Evolutionary conservation across 495 filamentous ascomycete species (phyloP).

Genomic region (Immersiella caudata): DNA sequence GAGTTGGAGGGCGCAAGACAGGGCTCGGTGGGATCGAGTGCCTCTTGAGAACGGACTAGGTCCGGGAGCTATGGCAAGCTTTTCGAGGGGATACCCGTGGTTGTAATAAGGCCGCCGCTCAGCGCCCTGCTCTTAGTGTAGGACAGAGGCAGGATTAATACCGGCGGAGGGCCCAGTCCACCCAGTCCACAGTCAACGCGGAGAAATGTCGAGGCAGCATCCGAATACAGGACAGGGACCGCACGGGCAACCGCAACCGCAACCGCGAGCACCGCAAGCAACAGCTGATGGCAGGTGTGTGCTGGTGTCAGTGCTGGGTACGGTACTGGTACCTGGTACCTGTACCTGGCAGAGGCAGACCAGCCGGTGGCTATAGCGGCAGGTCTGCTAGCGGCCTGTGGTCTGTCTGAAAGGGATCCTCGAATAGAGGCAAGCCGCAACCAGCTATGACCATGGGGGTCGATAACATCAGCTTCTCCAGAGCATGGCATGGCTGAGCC

Average conservation of each 20-base stretch:
- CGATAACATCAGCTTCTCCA: slow-evolving; percentile 40
- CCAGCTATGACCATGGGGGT: slow-evolving; percentile 41
- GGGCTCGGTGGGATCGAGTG: slow-evolving; percentile 41
- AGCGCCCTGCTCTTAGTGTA: slow-evolving; percentile 48
- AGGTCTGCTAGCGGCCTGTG: slow-evolving; percentile 30
- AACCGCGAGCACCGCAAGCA: slow-evolving; percentile 19
- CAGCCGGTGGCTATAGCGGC: slow-evolving; percentile 37
- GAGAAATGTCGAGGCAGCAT: slow-evolving; percentile 54
- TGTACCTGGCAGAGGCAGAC: slow-evolving; percentile 39
- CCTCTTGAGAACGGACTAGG: slow-evolving; percentile 39
- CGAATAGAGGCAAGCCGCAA: slow-evolving; percentile 46
- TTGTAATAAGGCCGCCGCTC: slow-evolving; percentile 48
- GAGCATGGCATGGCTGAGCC: slow-evolving; percentile 51
- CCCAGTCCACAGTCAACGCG: slow-evolving; percentile 41
- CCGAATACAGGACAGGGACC: slow-evolving; percentile 49
- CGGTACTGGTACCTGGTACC: slow-evolving; percentile 33
- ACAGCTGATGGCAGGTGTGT: slow-evolving; percentile 1
- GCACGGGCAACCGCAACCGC: slow-evolving; percentile 42
- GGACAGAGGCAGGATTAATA: slow-evolving; percentile 56
- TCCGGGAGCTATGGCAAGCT: slow-evolving; percentile 47
- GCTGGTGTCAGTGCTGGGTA: background rate
- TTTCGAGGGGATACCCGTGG: slow-evolving; percentile 44
- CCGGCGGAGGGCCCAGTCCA: slow-evolving; percentile 41
- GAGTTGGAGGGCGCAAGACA: slow-evolving; percentile 28
- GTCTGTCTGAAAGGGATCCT: slow-evolving; percentile 41